Conservation (phyloP, 495 filamentous ascomycete species). For the Monascus purpureus region DNA sequence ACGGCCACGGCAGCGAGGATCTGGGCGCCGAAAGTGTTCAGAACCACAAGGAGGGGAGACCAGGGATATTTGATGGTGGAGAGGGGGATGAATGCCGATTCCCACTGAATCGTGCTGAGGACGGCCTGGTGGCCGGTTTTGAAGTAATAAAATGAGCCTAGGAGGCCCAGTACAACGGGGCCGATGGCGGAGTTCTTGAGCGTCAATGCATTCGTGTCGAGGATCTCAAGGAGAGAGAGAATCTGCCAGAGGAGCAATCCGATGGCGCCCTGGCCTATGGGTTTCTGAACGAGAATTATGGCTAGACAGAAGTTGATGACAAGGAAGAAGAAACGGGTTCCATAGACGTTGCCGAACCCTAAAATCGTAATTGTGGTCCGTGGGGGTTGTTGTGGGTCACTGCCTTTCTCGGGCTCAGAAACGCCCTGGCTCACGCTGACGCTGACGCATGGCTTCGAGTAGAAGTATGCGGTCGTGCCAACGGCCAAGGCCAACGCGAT, state of each 20-base stretch:
- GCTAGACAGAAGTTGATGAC: slow-evolving; percentile 61
- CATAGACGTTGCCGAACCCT: slow-evolving; percentile 85
- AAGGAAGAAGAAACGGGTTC: slow-evolving; percentile 79
- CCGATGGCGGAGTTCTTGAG: slow-evolving; percentile 55
- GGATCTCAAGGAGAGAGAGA: slow-evolving; percentile 72
- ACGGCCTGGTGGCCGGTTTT: slow-evolving; percentile 94
- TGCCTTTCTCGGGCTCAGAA: slow-evolving; percentile 10
- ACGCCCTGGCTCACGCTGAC: slow-evolving; percentile 30
- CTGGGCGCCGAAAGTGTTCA: slow-evolving; percentile 84
- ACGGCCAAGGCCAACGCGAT: slow-evolving; percentile 52
- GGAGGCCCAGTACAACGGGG: slow-evolving; percentile 66
- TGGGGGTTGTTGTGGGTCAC: slow-evolving; percentile 20
- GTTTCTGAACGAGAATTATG: slow-evolving; percentile 75
- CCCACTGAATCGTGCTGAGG: slow-evolving; percentile 85
- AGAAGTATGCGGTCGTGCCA: slow-evolving; percentile 57
- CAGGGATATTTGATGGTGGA: slow-evolving; percentile 75
- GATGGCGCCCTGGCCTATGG: slow-evolving; percentile 81
- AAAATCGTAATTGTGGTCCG: slow-evolving; percentile 59
- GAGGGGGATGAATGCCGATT: slow-evolving; percentile 86
- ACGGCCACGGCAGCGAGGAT: slow-evolving; percentile 67
- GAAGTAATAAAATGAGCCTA: slow-evolving; percentile 91
- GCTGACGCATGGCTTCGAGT: slow-evolving; percentile 59
- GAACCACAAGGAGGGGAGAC: slow-evolving; percentile 63
- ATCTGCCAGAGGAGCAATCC: slow-evolving; percentile 72
- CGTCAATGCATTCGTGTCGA: slow-evolving; percentile 60